Evolutionary conservation across 345 rosid genomes (phyloP).

Genomic region (Populus deltoides): DNA sequence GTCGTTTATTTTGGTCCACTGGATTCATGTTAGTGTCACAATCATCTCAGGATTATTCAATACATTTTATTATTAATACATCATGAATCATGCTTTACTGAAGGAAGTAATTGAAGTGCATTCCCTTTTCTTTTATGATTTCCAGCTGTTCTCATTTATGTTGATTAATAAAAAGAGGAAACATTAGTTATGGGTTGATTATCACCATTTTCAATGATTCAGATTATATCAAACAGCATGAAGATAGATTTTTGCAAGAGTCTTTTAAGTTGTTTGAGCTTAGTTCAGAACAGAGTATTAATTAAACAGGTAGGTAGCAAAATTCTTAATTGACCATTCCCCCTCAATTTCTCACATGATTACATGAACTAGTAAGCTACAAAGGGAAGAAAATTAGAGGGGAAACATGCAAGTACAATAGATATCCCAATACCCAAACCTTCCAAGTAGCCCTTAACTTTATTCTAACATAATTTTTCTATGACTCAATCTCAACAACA

Average conservation of each 20-base stretch:
- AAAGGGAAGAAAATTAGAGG: not conserved
- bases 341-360: not conserved
- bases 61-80: too few relatives aligned
- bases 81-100: too few relatives aligned
- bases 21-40: too few relatives aligned
- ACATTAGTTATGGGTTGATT: not conserved
- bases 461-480: not conserved
- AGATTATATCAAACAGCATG: not conserved
- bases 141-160: too few relatives aligned
- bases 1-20: too few relatives aligned
- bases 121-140: too few relatives aligned
- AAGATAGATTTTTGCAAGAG: not conserved
- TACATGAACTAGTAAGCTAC: not conserved
- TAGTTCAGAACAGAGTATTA: not conserved
- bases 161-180: not conserved
- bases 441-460: not conserved
- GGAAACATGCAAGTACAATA: not conserved
- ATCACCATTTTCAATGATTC: too few relatives aligned
- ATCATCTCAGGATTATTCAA: too few relatives aligned
- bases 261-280: not conserved
- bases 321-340: not conserved
- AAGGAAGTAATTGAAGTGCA: too few relatives aligned
- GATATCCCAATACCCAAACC: not conserved
- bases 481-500: constrained; percentile 44
- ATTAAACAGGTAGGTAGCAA: not conserved